Conservation (phyloP, 352 stramenopile species). For the Halophytophthora polymorphica region DNA sequence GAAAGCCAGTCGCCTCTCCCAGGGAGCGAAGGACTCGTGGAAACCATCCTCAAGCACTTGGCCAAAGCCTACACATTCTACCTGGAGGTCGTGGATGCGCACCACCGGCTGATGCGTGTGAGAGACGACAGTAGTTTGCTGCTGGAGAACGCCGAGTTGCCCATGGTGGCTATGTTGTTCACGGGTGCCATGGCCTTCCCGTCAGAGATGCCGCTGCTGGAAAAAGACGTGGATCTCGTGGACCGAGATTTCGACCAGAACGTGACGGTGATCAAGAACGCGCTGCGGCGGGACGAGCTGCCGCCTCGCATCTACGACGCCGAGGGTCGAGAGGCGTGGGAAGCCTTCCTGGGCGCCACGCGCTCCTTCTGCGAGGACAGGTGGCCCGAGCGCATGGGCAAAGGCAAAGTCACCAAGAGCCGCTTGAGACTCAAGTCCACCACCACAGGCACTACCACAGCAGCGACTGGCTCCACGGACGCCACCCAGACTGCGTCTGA, state of each 20-base stretch:
- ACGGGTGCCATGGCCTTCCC: constrained; percentile 20
- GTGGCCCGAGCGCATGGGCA: constrained; percentile 61
- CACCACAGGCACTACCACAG: not conserved
- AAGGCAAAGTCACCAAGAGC: constrained; percentile 35
- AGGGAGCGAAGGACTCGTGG: constrained; percentile 2
- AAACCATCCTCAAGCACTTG: constrained; percentile 44
- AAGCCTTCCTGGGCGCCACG: constrained; percentile 28
- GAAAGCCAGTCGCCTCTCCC: constrained; percentile 1
- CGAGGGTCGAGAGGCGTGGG: constrained; percentile 33
- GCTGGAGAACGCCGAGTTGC: constrained; percentile 36
- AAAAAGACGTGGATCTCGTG: constrained; percentile 14
- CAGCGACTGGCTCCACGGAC: not conserved
- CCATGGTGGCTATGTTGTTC: constrained; percentile 43
- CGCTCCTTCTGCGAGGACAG: constrained; percentile 56
- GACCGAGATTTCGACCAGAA: constrained; percentile 24
- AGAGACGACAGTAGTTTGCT: constrained; percentile 24
- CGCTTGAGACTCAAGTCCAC: constrained; percentile 21
- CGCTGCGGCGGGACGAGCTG: constrained; percentile 25
- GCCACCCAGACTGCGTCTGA: not conserved
- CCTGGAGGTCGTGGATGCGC: constrained; percentile 43
- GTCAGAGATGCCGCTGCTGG: constrained; percentile 19
- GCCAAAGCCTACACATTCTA: constrained; percentile 65
- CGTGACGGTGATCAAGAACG: constrained; percentile 28
- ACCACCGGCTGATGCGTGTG: constrained; percentile 26
- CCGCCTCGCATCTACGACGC: constrained; percentile 31